A percentile compares a stretch with the other conserved stretches of the same genome.
Evolutionary conservation across 2,329 filamentous ascomycete genomes (phyloP).

Genomic region (Sphaerulina populicola): DNA sequence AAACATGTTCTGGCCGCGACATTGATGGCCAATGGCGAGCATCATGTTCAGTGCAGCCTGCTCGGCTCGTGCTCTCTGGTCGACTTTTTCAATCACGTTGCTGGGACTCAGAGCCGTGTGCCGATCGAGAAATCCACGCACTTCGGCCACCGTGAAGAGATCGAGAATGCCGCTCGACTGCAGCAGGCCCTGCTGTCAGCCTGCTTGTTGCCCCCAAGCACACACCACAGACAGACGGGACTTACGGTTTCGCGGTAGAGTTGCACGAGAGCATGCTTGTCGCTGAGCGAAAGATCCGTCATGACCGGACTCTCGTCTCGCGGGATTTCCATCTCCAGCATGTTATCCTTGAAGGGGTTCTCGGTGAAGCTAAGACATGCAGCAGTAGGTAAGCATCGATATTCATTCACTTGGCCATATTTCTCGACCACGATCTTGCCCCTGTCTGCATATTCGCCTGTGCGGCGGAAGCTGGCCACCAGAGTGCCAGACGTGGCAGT

Average conservation of each 20-base stretch:
- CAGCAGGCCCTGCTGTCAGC: constrained; percentile 19
- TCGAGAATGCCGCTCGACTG: constrained; percentile 40
- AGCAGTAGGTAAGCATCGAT: too few species aligned
- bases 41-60: constrained; percentile 33
- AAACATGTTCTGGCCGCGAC: constrained; percentile 19
- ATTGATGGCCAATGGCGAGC: constrained; percentile 49
- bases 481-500: too few species aligned
- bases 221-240: constrained; percentile 14
- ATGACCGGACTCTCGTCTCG: constrained; percentile 16
- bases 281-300: constrained; percentile 30
- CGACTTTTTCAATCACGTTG: constrained; percentile 16
- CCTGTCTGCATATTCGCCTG: too few species aligned
- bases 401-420: too few species aligned
- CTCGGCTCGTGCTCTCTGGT: constrained; percentile 33
- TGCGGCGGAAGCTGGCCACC: too few species aligned
- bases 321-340: constrained; percentile 42
- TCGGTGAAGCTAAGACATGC: constrained; percentile 39
- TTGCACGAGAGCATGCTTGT: constrained; percentile 29
- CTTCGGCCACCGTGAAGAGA: constrained; percentile 30
- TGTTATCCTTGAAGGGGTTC: constrained; percentile 43
- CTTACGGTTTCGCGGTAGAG: constrained; percentile 32
- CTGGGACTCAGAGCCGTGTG: constrained; percentile 19
- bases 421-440: too few species aligned
- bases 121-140: constrained; percentile 15
- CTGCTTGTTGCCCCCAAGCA: background rate